phyloP scores from a whole-genome alignment of 2,329 filamentous ascomycete species.

The Neocucurbitaria cava region DNA sequence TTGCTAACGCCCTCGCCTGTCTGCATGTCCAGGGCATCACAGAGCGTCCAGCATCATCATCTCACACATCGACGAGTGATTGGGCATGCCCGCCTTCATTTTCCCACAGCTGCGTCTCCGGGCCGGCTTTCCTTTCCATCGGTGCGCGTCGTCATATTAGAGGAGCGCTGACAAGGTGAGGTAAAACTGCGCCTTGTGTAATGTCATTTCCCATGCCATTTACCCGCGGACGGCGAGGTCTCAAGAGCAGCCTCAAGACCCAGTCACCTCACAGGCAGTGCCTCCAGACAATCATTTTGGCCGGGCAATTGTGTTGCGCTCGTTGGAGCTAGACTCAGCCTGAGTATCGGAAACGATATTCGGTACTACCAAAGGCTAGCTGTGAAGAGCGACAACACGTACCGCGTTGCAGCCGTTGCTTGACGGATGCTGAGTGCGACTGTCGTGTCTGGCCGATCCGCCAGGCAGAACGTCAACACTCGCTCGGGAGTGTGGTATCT shows the following conservation, averaged over 20 bases:
- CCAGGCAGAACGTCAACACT: slow-evolving; percentile 16
- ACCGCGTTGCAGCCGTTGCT: slow-evolving; percentile 30
- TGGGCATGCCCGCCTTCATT: slow-evolving; percentile 13
- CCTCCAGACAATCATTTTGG: not conserved
- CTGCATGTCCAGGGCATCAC: slow-evolving; percentile 1
- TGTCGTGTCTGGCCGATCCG: slow-evolving; percentile 27
- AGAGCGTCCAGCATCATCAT: slow-evolving; percentile 5
- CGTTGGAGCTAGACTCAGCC: slow-evolving; percentile 22
- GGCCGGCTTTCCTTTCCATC: slow-evolving; percentile 15
- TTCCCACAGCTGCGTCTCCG: slow-evolving; percentile 18
- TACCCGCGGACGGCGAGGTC: slow-evolving; percentile 35
- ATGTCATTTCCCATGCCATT: slow-evolving; percentile 36
- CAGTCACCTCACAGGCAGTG: slow-evolving; percentile 14
- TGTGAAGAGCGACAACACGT: slow-evolving; percentile 27
- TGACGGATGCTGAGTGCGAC: slow-evolving; percentile 28
- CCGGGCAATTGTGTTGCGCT: slow-evolving; percentile 4
- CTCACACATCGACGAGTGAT: slow-evolving; percentile 8
- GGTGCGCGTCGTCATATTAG: slow-evolving; percentile 13
- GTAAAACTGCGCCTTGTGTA: slow-evolving; percentile 31
- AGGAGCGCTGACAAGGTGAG: slow-evolving; percentile 29
- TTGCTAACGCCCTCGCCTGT: not conserved
- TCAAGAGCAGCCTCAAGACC: slow-evolving; percentile 24
- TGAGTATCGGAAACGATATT: slow-evolving; percentile 18
- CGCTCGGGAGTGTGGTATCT: slow-evolving; percentile 5
- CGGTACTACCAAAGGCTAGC: slow-evolving; percentile 24